Base-by-base conservation (phyloP, 805 yeast genomes). In the Metschnikowia dekortorum region DNA sequence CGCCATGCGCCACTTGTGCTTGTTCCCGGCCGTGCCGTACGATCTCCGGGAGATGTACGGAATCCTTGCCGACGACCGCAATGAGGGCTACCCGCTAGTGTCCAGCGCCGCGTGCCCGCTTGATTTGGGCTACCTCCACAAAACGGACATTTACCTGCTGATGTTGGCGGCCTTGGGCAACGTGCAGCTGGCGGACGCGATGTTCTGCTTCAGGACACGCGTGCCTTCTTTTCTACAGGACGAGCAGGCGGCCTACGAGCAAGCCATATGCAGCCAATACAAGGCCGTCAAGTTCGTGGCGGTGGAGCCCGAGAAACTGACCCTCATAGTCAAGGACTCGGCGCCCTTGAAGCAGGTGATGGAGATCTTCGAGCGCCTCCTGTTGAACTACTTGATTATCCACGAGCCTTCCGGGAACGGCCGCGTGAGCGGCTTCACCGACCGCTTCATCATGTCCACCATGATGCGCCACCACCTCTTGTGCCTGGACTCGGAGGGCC, bases 51-150 rank as follows among this genome's bases (percentile, higher is more conserved):
- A 48, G 2, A 41, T 73, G 28, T 46, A 53, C 37, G 50, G 45
- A 1, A 66, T 63, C 45, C 39, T 64, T 13, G 53, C 61, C 14
- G 69, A 67, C 31, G 75, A 72, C 46, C 54, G 53, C 38, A 76
- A 73, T 50, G 77, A 73, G 49, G 77, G 77, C 1, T 73, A 72
- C 50, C 78, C 78, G 0, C 39, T 73, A 11, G 53, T 73, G 2
- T 49, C 62, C 4, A 65, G 61, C 47, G 55, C 57, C 13, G 47
- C 46, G 4, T 48, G 61, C 26, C 75, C 71, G 0, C 44, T 62
- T 2, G 53, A 58, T 31, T 48, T 72, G 18, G 78, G 78, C 10
- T 73, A 72, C 46, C 55, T 72, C 16, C 56, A 61, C 31, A 73
- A 73, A 45, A 61, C 52, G 34, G 61, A 62, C 33, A 47, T 71